Evolutionary conservation across 495 filamentous ascomycete species (phyloP), one percentile per base, ranked within the genome.

Genomic region (Glonium stellatum): DNA sequence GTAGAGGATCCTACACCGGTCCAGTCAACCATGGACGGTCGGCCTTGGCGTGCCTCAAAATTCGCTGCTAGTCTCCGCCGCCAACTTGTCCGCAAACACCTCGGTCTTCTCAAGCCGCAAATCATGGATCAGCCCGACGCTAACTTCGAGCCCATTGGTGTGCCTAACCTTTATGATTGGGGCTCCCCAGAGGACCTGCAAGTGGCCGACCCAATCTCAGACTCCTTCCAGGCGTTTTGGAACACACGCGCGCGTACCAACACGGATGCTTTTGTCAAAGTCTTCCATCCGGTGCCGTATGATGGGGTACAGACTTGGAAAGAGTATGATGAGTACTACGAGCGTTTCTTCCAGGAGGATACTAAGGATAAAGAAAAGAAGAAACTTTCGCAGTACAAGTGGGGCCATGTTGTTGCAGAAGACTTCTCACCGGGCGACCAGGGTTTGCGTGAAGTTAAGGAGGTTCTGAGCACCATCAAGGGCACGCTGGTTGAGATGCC

Each of bases 401-500:
- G 89, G 76, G 92, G 92, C 5, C 92, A 96, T 74, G 89, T 95
- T 1, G 90, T 96, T 10, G 78, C 75, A 31, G 85, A 87, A 51
- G 85, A 95, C 66, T 96, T 96, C 63, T 70, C 80, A 57, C 79
- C 66, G 65, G 85, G 84, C 4, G 72, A 75, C 1, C 72, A 81
- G 76, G 92, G 74, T 18, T 74, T 84, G 23, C 70, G 69, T 36
- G 87, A 93, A 77, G 79, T 97, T 41, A 97, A 97, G 78, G 89
- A 89, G 36, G 77, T 84, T 72, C 73, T 97, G 57, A 82, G 81
- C 56, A 78, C 80, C 53, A 79, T 96, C 13, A 84, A 84, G 63
- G 92, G 92, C 0, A 89, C 82, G 13, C 68, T 96, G 46, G 90
- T 96, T 22, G 87, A 96, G 77, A 96, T 96, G 92, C 90, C 92